Percentiles rank a stretch among this genome's conserved stretches.
These are phyloP conservation scores for Carex scoparia DNA, from an alignment of 176 grass and related monocot genomes.

Conservation along the genomic window DNA sequence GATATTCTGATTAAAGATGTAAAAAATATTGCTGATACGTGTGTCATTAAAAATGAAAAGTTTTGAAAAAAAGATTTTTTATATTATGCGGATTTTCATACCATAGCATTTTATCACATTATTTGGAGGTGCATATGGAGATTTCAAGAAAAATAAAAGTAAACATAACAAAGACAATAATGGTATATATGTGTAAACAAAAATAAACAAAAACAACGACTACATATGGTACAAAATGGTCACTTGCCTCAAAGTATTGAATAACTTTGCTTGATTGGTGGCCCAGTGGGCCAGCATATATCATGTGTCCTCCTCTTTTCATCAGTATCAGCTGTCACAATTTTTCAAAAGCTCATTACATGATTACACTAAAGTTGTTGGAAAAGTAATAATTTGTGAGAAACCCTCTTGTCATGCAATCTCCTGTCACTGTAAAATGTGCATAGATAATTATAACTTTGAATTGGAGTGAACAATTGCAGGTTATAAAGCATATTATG, in stretches of 20 bases:
- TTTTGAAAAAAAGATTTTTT: too few species aligned
- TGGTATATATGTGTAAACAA: background rate
- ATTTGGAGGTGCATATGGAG: too few species aligned
- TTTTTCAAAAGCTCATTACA: background rate
- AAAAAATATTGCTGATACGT: too few species aligned
- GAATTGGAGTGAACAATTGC: too few species aligned
- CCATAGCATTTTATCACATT: too few species aligned
- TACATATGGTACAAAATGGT: background rate
- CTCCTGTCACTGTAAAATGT: background rate
- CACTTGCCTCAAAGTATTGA: conserved; percentile 65
- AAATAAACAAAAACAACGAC: background rate
- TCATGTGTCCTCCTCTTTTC: conserved; percentile 83
- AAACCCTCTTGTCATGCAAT: background rate
- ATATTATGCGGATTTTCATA: too few species aligned
- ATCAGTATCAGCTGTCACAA: conserved; percentile 50
- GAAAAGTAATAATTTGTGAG: background rate
- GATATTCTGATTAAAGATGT: too few species aligned
- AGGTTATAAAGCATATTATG: too few species aligned
- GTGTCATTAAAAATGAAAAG: too few species aligned
- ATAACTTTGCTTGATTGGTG: conserved; percentile 57
- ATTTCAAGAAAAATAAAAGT: background rate
- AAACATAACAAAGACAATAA: background rate
- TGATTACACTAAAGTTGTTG: background rate
- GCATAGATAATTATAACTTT: too few species aligned
- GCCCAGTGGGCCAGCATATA: conserved; percentile 71